phyloP scores from a whole-genome alignment of 2,329 filamentous ascomycete species.

The Trichoderma polysporum region DNA sequence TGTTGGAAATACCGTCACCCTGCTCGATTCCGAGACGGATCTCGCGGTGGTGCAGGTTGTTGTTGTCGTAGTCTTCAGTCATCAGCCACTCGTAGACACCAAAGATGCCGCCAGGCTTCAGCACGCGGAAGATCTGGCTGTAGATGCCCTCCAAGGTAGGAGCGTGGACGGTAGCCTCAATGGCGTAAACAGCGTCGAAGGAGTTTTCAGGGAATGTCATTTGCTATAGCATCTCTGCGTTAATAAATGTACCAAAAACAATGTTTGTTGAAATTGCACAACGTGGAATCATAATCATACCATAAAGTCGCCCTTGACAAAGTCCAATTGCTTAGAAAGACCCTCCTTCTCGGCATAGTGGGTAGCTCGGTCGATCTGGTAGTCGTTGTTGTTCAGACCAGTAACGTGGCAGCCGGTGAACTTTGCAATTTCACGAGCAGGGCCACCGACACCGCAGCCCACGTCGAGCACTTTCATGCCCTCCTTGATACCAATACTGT shows the following conservation, averaged over 20 bases:
- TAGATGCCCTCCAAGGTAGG: constrained; percentile 86
- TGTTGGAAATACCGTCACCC: constrained; percentile 91
- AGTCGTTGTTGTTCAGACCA: constrained; percentile 95
- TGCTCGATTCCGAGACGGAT: constrained; percentile 90
- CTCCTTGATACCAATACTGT: constrained; percentile 76
- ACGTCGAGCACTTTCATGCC: constrained; percentile 90
- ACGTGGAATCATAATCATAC: constrained; percentile 23
- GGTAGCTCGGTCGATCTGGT: constrained; percentile 87
- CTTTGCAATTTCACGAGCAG: constrained; percentile 90
- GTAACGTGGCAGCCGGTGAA: constrained; percentile 84
- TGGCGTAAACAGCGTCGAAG: constrained; percentile 92
- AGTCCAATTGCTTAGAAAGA: constrained; percentile 71
- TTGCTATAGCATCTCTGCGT: constrained; percentile 41
- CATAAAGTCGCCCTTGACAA: constrained; percentile 95
- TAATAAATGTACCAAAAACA: neutral
- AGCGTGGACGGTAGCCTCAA: constrained; percentile 91
- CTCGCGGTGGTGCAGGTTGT: constrained; percentile 75
- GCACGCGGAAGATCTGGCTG: constrained; percentile 82
- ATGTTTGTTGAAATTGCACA: neutral
- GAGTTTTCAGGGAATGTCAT: constrained; percentile 86
- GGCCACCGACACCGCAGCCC: constrained; percentile 89
- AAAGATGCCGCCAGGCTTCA: constrained; percentile 92
- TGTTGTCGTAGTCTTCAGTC: constrained; percentile 90
- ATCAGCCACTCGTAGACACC: constrained; percentile 97
- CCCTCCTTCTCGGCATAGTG: constrained; percentile 77